Base-by-base conservation (phyloP, 768 basidiomycete species). In the Boletus insuetus region DNA sequence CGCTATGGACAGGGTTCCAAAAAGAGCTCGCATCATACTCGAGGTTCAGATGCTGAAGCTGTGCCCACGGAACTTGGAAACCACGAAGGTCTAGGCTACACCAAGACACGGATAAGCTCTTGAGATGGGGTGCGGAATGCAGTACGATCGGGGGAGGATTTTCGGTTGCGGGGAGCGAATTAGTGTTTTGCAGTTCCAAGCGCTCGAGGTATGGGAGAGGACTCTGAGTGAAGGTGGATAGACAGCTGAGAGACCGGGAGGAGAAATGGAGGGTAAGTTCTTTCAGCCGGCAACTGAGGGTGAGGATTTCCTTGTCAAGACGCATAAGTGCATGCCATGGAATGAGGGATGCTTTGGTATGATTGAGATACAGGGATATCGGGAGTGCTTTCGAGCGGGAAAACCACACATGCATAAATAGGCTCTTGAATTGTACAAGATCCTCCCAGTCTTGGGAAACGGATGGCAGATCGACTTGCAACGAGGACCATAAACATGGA, bases 321-420 rank as follows among this genome's bases (percentile, higher is more conserved):
- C 51, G 58, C 48, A 72, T 45, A 43, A 72, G 70, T 0, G 70
- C 62, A 11, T 56, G 53, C 66, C 66, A 64, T 1, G 62, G 60
- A 32, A 70, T 59, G 31, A 42, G 47, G 13, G 66, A 59, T 0
- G 58, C 70, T 22, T 56, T 66, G 34, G 49, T 1, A 22, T 70
- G 70, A 34, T 58, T 55, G 41, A 70, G 54, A 26, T 38, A 48
- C 17, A 69, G 44, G 53, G 70, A 64, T 16, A 70, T 53, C 3
- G 68, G 69, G 53, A 72, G 66, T 0, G 61, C 48, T 20, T 70
- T 69, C 2, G 69, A 60, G 8, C 66, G 66, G 19, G 70, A 70
- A 31, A 70, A 45, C 69, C 69, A 70, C 11, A 64, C 38, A 40
- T 70, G 69, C 62, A 63, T 72, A 5, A 50, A 46, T n/a, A 70